phyloP scores from a whole-genome alignment of 176 grass and related monocot species.

The Thinopyrum elongatum region DNA sequence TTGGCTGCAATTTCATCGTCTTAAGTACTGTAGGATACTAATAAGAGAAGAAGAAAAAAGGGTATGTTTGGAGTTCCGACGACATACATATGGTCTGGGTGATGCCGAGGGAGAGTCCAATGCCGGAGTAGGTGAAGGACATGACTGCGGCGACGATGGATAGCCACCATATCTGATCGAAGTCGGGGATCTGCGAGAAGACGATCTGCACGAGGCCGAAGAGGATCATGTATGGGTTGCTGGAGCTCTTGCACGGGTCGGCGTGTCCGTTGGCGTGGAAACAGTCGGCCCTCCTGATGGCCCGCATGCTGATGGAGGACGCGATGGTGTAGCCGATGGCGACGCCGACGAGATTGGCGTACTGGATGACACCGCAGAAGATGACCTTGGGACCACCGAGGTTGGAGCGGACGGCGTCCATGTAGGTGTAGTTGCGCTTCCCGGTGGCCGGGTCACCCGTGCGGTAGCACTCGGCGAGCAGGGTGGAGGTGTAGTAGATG shows the following conservation, averaged over 20 bases:
- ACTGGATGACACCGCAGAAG: slow-evolving; percentile 49
- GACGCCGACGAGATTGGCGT: slow-evolving; percentile 49
- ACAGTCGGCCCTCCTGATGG: slow-evolving; percentile 28
- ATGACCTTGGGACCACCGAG: slow-evolving; percentile 48
- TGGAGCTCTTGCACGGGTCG: slow-evolving; percentile 40
- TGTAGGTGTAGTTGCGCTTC: slow-evolving; percentile 93
- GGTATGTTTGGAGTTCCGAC: not conserved
- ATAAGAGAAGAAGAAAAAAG: no score
- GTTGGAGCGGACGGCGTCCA: slow-evolving; percentile 85
- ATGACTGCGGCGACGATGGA: slow-evolving; percentile 49
- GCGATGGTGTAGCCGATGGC: slow-evolving; percentile 53
- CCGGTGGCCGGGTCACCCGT: slow-evolving; percentile 63
- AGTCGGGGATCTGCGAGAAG: slow-evolving; percentile 55
- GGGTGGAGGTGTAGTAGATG: slow-evolving; percentile 84
- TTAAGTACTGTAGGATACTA: no score
- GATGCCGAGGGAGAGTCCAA: slow-evolving; percentile 43
- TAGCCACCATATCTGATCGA: slow-evolving; percentile 45
- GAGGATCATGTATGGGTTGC: slow-evolving; percentile 52
- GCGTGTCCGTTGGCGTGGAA: slow-evolving; percentile 28
- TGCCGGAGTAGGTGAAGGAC: slow-evolving; percentile 46
- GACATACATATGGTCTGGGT: slow-evolving; percentile 28
- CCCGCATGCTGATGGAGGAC: slow-evolving; percentile 44
- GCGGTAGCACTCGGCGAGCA: slow-evolving; percentile 89
- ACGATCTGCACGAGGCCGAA: slow-evolving; percentile 43
- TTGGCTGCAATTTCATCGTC: slow-evolving; percentile 31